Base-by-base conservation (phyloP, 208 protist species). In the Acanthamoeba triangularis region DNA sequence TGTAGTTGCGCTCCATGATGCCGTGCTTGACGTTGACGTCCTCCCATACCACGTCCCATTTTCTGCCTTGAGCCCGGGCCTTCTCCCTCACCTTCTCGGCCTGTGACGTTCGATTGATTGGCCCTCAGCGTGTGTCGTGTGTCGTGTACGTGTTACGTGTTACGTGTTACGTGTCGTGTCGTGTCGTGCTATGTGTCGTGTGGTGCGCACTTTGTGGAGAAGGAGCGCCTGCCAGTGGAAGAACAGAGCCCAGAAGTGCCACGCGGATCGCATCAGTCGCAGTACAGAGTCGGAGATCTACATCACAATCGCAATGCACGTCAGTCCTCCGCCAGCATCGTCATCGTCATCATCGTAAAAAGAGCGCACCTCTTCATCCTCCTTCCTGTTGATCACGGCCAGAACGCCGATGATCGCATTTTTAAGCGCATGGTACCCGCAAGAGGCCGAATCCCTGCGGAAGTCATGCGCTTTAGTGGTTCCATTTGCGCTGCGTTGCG, bases 1-100 rank as follows among this genome's bases (percentile, higher is more conserved):
- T 65, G 82, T 90, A 90, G 82, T 65, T 90, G 13, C 82, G 28
- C 23, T 90, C 82, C 82, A 90, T 90, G 14, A 90, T 90, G 30
- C 82, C 82, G 82, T 65, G 47, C 49, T 90, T 90, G 44, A 90
- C 41, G 82, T 37, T 90, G 33, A 47, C 33, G 16, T 90, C 82
- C 33, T 35, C 54, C 82, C 82, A 90, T 7, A 90, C 82, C 14
- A 90, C 44, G 49, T 90, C 82, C 49, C 30, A 59, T 23, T 90
- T 90, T 1, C 82, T 20, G 18, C 52, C 47, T 23, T 35, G 4
- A 35, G 74, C 74, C 11, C 20, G 74, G 8, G 74, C 33, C 74
- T 82, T 82, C 11, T 41, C 74, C 23, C 74, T 41, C 14, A 82
- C 74, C 20, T 47, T 28, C 47, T 20, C 7, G 23, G 49, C 82